Evolutionary conservation across 2,329 filamentous ascomycete species (phyloP), one percentile per base, ranked within the genome.

Genomic region (Fusarium goolgardi): DNA sequence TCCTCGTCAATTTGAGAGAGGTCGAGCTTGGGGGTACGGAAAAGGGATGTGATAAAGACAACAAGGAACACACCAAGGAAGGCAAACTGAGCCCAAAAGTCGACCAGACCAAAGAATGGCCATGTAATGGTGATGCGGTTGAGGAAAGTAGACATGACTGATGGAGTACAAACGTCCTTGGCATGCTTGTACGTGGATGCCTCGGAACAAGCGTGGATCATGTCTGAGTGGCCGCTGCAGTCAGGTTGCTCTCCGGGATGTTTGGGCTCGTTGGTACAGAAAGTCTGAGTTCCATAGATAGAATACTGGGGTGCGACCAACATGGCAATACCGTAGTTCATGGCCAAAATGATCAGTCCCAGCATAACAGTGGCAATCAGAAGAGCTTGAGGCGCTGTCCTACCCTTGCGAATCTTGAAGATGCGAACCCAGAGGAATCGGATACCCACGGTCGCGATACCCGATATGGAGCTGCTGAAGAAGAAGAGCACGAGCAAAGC

Each of bases 251-350:
- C 85, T 58, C 88, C 88, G 0, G 87, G 84, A 59, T 86, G 82
- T 37, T 82, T 82, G 4, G 89, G 85, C 34, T 89, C 84, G 67
- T 91, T 88, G 73, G 93, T 90, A 80, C 96, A 99, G 81, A 94
- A 97, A 1, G 92, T 97, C 78, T 99, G 96, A 0, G 94, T 93
- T 50, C 96, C 96, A 76, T 93, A 99, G 55, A 91, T 96, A 46
- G 95, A 89, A 77, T 99, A 99, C 76, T 98, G 94, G 2, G 96
- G 96, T 8, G 94, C 96, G n/a, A 97, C 89, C 65, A 98, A 85
- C 91, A 96, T 97, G 59, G 93, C 91, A 41, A 98, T 83, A 11
- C 93, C 89, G 78, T 98, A 99, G 81, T 98, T 97, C 78, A 97
- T 91, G 34, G 93, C 96, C 43, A 99, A 82, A 3, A 92, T 92